Percentiles rank a stretch among this genome's conserved stretches.
Conservation (phyloP, 2,329 filamentous ascomycete species). For the Fusarium xyrophilum region DNA sequence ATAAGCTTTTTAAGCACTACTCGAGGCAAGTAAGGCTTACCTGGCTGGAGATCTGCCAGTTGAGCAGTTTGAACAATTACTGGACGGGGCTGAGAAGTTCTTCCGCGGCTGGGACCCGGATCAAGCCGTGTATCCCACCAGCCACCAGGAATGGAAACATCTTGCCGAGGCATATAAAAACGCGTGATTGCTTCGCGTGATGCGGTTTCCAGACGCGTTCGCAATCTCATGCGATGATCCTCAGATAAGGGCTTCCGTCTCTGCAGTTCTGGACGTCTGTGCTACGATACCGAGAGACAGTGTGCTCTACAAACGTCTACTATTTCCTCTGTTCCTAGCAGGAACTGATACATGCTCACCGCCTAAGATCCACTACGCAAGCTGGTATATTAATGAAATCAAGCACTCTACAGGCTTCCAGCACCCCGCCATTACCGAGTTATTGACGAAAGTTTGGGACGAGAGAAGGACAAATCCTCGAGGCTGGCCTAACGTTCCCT, state of each 20-base stretch:
- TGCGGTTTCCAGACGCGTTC: conserved; percentile 41
- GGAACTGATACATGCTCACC: conserved; percentile 34
- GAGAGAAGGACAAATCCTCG: conserved; percentile 23
- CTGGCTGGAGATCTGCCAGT: neutral
- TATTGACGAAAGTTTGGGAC: conserved; percentile 39
- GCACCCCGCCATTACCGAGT: conserved; percentile 38
- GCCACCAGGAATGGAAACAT: conserved; percentile 39
- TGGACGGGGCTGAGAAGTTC: conserved; percentile 36
- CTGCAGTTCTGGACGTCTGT: conserved; percentile 37
- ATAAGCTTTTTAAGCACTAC: too few relatives aligned
- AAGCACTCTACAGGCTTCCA: conserved; percentile 38
- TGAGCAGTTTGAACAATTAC: conserved; percentile 15
- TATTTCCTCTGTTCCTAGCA: conserved; percentile 43
- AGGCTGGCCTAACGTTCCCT: conserved; percentile 34
- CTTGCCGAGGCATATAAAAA: conserved; percentile 43
- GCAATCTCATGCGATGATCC: conserved; percentile 34
- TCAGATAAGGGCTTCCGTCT: conserved; percentile 35
- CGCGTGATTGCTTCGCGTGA: conserved; percentile 40
- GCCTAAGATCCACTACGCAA: conserved; percentile 40
- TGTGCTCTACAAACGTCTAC: conserved; percentile 39
- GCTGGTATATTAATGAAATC: conserved; percentile 36
- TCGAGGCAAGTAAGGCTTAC: conserved; percentile 34
- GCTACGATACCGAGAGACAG: conserved; percentile 33
- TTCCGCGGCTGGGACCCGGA: conserved; percentile 39
- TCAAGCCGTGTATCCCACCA: conserved; percentile 37